Evolutionary conservation across 352 stramenopile species (phyloP), one percentile per base, ranked within the genome.

Genomic region (Pythium biforme): DNA sequence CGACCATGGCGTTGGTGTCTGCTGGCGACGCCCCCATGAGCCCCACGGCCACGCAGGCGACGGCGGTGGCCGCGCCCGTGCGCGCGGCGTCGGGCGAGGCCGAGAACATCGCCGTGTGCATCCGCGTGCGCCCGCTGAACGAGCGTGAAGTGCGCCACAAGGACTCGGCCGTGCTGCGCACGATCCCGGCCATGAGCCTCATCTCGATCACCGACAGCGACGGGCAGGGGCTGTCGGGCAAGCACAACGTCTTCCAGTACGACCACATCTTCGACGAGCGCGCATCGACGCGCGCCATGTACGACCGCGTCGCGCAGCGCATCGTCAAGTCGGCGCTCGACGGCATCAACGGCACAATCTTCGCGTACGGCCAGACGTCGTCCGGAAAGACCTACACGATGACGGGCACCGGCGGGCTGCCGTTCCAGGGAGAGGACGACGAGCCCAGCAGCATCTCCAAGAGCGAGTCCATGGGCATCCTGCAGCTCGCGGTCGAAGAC

Each of bases 371-470:
- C 14, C 95, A 99, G 81, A 99, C 96, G 34, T 96, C 82, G 17
- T 94, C 81, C 3, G 96, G 96, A 33, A 99, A 99, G 75, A 99
- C 97, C 25, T 98, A 86, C 72, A 99, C 97, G 3, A 99, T 99
- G 97, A 90, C 98, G 65, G 96, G 96, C 43, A 77, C 48, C 41
- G 74, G 47, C 27, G 46, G 12, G 29, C 56, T 37, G 50, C 33
- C 40, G 74, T 79, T 56, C 39, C 47, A 51, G 74, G 55, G 20
- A 50, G 87, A 52, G 54, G 77, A 62, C 68, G 77, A 59, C 17
- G 56, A 37, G 6, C 14, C 4, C 19, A 19, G 17, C 37, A 14
- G 11, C 23, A 22, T 15, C 15, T 4, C 23, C 29, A 41, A 49
- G 4, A 88, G 81, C 12, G 62, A 55, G 23, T 55, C 50, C 43